Evolutionary conservation across 108 stramenopile species (phyloP).

Genomic region (Cyclotella distinguenda): DNA sequence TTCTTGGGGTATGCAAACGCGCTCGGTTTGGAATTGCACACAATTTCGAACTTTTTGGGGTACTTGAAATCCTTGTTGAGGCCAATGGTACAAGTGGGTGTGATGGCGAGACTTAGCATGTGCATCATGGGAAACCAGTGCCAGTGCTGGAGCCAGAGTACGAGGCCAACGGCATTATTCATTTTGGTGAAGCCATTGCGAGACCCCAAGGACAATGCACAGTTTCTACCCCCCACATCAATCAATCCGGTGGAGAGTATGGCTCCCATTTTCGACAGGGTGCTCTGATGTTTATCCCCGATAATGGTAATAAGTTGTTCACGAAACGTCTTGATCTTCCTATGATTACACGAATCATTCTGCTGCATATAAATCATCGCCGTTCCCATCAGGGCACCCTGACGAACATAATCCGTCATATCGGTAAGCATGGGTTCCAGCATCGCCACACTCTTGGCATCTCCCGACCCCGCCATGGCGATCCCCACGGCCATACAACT

Average conservation of each 20-base stretch:
- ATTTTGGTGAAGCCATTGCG: constrained; percentile 95
- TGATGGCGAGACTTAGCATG: constrained; percentile 93
- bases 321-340: constrained; percentile 87
- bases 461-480: constrained; percentile 95
- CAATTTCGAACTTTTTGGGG: constrained; percentile 89
- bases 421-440: constrained; percentile 99
- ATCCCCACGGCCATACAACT: constrained; percentile 99
- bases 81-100: constrained; percentile 95
- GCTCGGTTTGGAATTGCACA: constrained; percentile 91
- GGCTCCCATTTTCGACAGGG: constrained; percentile 99
- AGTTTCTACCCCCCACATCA: constrained; percentile 98
- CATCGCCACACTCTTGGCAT: constrained; percentile 91
- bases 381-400: constrained; percentile 95
- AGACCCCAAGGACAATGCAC: constrained; percentile 82
- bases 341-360: constrained; percentile 75
- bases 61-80: constrained; percentile 95
- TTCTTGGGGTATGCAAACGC: constrained; percentile 96
- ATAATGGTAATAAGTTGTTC: constrained; percentile 76
- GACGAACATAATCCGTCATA: constrained; percentile 96
- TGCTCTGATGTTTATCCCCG: constrained; percentile 93
- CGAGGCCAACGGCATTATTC: constrained; percentile 92
- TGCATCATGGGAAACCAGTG: constrained; percentile 99
- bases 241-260: constrained; percentile 96
- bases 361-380: constrained; percentile 99
- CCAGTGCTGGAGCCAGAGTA: constrained; percentile 98